Evolutionary conservation across 441 rosid species (phyloP).

Genomic region (Isatis lusitanica): DNA sequence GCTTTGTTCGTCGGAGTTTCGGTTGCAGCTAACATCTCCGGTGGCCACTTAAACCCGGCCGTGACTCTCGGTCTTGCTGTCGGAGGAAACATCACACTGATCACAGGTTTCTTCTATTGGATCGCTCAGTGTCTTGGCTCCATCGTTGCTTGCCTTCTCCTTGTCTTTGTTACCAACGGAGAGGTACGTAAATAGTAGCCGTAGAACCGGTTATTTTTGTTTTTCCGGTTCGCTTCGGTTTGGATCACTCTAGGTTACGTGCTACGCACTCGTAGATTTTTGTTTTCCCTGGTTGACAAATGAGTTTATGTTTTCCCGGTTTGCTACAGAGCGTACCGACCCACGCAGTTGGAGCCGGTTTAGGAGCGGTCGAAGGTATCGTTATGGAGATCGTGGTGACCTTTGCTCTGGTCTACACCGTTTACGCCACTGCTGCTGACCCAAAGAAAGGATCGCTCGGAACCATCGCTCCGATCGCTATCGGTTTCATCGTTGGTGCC

Average conservation of each 20-base stretch:
- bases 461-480: slow-evolving; percentile 80
- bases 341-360: slow-evolving; percentile 69
- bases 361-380: slow-evolving; percentile 55
- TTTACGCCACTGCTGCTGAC: slow-evolving; percentile 87
- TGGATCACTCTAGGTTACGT: neutral
- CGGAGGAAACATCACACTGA: slow-evolving; percentile 77
- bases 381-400: slow-evolving; percentile 85
- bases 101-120: slow-evolving; percentile 82
- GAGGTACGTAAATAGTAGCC: slow-evolving; percentile 36
- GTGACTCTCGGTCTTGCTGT: slow-evolving; percentile 87
- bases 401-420: slow-evolving; percentile 78
- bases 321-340: slow-evolving; percentile 67
- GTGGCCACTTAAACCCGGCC: slow-evolving; percentile 88
- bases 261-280: neutral
- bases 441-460: slow-evolving; percentile 81
- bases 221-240: neutral
- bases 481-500: slow-evolving; percentile 91
- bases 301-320: neutral
- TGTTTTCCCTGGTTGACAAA: neutral
- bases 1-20: slow-evolving; percentile 83
- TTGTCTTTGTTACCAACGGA: slow-evolving; percentile 58
- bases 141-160: slow-evolving; percentile 80
- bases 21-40: slow-evolving; percentile 89
- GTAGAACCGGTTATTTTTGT: neutral
- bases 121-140: slow-evolving; percentile 90